These are phyloP conservation scores for Triticum aestivum DNA, from an alignment of 176 grass and related monocot species.

Conservation along the genomic window DNA sequence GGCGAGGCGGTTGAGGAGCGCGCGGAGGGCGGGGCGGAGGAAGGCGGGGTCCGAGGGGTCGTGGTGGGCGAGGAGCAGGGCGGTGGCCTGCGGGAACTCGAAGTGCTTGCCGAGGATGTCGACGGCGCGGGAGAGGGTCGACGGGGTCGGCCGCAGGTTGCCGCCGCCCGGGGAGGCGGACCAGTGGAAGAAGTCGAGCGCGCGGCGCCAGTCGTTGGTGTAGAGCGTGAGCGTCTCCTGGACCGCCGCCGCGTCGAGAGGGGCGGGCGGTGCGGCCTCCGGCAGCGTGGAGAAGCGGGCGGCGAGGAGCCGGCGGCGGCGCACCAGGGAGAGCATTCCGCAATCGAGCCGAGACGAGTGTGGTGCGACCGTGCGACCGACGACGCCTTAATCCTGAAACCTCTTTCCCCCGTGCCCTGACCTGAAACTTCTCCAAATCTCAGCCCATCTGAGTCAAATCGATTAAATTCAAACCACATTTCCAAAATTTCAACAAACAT, in stretches of 20 bases:
- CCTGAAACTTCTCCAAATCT: background rate
- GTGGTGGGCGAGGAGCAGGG: constrained; percentile 67
- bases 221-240: constrained; percentile 75
- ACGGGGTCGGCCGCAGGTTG: constrained; percentile 43
- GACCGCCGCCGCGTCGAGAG: constrained; percentile 49
- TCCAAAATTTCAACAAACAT: background rate
- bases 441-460: background rate
- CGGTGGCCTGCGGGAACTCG: constrained; percentile 67
- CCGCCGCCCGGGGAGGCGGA: constrained; percentile 42
- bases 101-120: constrained; percentile 93
- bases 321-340: constrained; percentile 33
- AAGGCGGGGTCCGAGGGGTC: constrained; percentile 42
- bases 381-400: background rate
- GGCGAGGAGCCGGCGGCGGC: constrained; percentile 19
- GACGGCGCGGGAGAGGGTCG: constrained; percentile 56
- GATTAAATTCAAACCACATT: background rate
- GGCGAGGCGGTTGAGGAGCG: constrained; percentile 61
- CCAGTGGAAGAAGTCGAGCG: constrained; percentile 91
- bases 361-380: background rate
- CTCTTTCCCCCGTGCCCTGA: background rate
- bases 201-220: constrained; percentile 75
- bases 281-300: constrained; percentile 30
- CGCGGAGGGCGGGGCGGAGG: constrained; percentile 53
- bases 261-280: background rate
- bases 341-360: background rate